Conservation (phyloP, 441 rosid genomes). For the Gossypium lobatum region DNA sequence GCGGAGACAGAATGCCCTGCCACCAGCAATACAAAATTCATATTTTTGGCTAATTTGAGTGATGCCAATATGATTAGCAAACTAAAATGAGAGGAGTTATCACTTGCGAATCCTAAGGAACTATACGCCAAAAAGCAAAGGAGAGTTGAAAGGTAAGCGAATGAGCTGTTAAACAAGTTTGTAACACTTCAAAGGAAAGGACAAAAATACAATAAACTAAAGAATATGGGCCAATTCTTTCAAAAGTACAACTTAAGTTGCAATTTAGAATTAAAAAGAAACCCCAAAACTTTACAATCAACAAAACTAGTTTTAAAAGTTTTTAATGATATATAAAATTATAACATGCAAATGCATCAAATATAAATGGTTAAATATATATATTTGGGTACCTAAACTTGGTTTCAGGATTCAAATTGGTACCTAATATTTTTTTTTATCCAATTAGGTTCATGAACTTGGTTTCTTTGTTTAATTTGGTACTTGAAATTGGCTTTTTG, state of each 20-base stretch:
- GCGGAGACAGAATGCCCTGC: rapidly evolving
- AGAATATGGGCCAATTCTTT: background rate
- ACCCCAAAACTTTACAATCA: no score
- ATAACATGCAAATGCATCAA: no score
- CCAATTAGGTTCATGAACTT: no score
- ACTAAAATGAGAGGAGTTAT: background rate
- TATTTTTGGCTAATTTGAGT: background rate
- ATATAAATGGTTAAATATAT: no score
- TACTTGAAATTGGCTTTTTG: no score
- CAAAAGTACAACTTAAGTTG: background rate
- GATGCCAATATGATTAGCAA: background rate
- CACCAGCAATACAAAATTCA: no score
- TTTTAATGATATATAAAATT: no score
- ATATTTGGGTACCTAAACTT: no score
- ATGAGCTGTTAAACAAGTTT: background rate
- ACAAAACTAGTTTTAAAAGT: no score
- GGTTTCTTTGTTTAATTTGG: no score
- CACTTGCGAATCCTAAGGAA: background rate
- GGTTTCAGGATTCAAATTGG: no score
- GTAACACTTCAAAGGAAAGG: background rate
- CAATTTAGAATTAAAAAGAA: background rate
- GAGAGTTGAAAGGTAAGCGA: background rate
- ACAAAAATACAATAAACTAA: background rate
- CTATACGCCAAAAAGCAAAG: background rate
- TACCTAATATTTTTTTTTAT: no score